Base-by-base conservation (phyloP, 805 yeast genomes). In the Metschnikowia gruessii region DNA sequence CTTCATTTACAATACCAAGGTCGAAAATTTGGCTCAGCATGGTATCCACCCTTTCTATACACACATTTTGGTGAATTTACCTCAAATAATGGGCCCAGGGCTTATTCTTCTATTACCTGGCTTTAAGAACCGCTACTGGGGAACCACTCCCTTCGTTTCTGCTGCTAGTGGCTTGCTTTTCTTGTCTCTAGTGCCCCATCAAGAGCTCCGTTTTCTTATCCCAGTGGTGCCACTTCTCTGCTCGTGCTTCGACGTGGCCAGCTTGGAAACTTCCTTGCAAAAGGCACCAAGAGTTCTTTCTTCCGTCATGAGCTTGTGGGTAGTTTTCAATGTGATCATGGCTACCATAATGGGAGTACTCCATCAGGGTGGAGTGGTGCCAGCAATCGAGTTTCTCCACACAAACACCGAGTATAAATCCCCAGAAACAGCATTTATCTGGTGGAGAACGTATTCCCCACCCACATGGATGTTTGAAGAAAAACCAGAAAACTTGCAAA, bases 361-460 rank as follows among this genome's bases (percentile, higher is more conserved):
- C 22, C 99, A 94, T 58, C 99, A 94, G 69, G 90, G 92, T 34
- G 99, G 99, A 1, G 80, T 94, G 0, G 68, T 92, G 1, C 84
- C 87, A 0, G 84, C 86, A 0, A 67, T 87, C 32, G 70, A 69
- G 18, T 60, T 72, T 43, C 42, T 80, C 2, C 63, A 65, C 16
- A 19, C 17, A 17, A 24, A 16, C 13, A n/a, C 31, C 2, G 18
- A 15, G 13, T 26, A 36, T 6, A 37, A 28, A 12, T 10, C 16
- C 10, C 39, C 24, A 7, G 22, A 28, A 7, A 15, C 41, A n/a
- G 48, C 56, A 15, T 76, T 80, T 30, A 59, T 92, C 4, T 92
- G 95, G 89, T 92, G 98, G 98, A 82, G 89, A 62, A 89, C 97
- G 0, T 94, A 92, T 57, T 79, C 88, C 3, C 97, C 98, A 0